Evolutionary conservation across 371 early-diverging fungal genomes (phyloP).

Genomic region (Circinella minor): DNA sequence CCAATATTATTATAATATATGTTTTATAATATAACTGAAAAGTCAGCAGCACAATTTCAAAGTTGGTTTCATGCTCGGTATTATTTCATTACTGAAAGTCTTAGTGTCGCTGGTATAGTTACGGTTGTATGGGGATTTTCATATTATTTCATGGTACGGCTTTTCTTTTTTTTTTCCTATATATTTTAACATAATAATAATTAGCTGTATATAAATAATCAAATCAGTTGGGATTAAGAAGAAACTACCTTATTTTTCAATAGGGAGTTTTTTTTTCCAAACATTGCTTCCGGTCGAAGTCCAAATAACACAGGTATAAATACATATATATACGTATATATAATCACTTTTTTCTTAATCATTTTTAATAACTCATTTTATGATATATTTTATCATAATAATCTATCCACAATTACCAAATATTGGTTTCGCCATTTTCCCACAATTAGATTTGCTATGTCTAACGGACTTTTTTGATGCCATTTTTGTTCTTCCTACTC

Average conservation of each 20-base stretch:
- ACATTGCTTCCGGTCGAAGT: slow-evolving; percentile 12
- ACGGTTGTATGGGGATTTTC: slow-evolving; percentile 4
- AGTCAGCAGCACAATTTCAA: neutral
- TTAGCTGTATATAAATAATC: too few species aligned
- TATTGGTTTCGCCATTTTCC: slow-evolving; percentile 5
- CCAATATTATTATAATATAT: too few species aligned
- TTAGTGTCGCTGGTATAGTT: neutral
- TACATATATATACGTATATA: too few species aligned
- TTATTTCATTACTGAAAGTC: neutral
- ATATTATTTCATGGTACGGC: slow-evolving; percentile 13
- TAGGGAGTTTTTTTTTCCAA: slow-evolving; percentile 15
- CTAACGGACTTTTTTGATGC: slow-evolving; percentile 12
- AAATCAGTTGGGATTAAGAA: neutral
- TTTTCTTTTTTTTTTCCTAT: too few species aligned
- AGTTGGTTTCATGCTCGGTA: neutral
- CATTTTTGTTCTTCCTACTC: slow-evolving; percentile 1
- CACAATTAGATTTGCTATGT: slow-evolving; percentile 2
- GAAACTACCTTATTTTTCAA: neutral
- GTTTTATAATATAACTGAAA: neutral
- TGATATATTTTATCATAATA: neutral
- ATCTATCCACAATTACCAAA: slow-evolving; percentile 8
- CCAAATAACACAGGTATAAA: slow-evolving; percentile 6
- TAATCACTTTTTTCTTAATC: too few species aligned
- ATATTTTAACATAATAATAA: neutral
- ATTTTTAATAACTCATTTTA: too few species aligned